Conservation (phyloP, 495 filamentous ascomycete species). For the Xylaria venustula region DNA sequence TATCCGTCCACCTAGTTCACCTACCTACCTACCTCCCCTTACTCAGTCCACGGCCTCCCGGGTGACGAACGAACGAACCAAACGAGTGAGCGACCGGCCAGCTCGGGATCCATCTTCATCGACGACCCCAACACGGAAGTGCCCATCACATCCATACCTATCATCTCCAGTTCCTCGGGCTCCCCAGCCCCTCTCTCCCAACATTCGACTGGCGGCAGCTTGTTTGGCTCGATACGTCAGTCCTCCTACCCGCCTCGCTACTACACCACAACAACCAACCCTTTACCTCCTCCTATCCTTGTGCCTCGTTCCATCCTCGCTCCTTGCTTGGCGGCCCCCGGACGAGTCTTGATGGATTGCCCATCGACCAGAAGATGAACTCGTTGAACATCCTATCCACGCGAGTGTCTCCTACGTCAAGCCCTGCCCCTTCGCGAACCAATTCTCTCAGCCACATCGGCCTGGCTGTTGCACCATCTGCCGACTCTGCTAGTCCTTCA, state of each 20-base stretch:
- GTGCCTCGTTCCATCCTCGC: conserved; percentile 15
- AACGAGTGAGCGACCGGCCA: neutral
- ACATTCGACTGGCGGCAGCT: neutral
- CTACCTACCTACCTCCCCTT: too few species aligned
- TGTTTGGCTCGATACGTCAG: neutral
- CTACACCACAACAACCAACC: neutral
- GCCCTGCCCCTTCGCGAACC: conserved; percentile 59
- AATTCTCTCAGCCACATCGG: conserved; percentile 62
- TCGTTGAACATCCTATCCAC: conserved; percentile 92
- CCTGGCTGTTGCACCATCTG: conserved; percentile 45
- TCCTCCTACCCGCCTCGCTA: neutral
- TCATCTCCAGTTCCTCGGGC: neutral
- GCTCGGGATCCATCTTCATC: neutral
- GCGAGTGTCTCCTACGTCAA: conserved; percentile 64
- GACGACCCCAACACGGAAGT: neutral
- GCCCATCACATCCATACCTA: neutral
- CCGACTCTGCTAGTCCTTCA: conserved; percentile 28
- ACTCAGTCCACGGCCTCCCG: too few species aligned
- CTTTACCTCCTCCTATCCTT: neutral
- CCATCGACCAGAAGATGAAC: conserved; percentile 74
- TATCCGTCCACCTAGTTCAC: neutral
- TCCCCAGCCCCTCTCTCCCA: neutral
- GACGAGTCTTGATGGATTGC: conserved; percentile 51
- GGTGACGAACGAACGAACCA: neutral
- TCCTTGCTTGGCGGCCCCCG: conserved; percentile 13